Conservation (phyloP, 1,139 yeast species). For the Hanseniaspora uvarum region DNA sequence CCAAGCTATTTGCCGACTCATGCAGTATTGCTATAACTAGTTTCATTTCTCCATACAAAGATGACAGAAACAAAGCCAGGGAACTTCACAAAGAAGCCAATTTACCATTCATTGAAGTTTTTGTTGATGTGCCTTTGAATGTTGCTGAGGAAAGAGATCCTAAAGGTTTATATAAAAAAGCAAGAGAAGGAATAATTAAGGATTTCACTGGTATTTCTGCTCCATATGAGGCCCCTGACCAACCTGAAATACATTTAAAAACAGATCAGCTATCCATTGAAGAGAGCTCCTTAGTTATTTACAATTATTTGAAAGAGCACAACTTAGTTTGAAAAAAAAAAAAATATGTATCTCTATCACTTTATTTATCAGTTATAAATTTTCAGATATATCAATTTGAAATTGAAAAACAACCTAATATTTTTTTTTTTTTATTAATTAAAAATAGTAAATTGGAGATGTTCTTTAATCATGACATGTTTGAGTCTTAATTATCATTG, state of each 20-base stretch:
- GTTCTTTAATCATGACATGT: too few species aligned
- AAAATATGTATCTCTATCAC: neutral
- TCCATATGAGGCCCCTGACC: slow-evolving; percentile 85
- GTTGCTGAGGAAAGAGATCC: slow-evolving; percentile 96
- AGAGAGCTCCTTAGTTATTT: slow-evolving; percentile 65
- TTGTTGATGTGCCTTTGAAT: slow-evolving; percentile 81
- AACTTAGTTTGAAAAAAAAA: slow-evolving; percentile 34
- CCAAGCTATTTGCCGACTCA: slow-evolving; percentile 84
- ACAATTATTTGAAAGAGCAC: slow-evolving; percentile 54
- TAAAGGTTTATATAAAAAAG: slow-evolving; percentile 90
- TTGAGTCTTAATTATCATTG: neutral
- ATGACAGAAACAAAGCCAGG: slow-evolving; percentile 77
- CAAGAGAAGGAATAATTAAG: slow-evolving; percentile 85
- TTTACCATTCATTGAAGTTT: slow-evolving; percentile 81
- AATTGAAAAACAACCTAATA: neutral
- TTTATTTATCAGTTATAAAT: neutral
- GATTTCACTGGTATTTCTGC: slow-evolving; percentile 94
- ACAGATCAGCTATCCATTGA: slow-evolving; percentile 66
- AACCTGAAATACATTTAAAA: slow-evolving; percentile 71
- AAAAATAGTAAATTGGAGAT: too few species aligned
- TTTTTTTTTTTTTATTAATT: neutral
- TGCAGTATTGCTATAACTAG: slow-evolving; percentile 78
- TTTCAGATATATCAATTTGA: neutral
- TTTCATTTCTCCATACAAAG: slow-evolving; percentile 80
- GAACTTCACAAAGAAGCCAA: slow-evolving; percentile 65